Evolutionary conservation across 768 basidiomycete species (phyloP), one percentile per base, ranked within the genome.

Genomic region (Tricholoma furcatifolium): DNA sequence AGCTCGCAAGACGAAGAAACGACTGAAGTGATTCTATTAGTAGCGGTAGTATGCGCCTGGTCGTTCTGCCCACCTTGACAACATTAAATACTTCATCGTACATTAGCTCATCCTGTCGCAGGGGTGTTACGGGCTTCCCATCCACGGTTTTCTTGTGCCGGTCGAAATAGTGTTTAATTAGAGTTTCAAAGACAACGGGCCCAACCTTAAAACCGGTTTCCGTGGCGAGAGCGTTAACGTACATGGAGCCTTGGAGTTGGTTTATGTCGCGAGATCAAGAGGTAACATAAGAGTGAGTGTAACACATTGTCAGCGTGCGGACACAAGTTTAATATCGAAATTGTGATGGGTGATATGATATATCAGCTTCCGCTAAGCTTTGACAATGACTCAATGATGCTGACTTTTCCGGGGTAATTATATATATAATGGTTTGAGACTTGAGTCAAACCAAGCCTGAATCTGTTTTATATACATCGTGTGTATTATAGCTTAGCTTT

Each of bases 81-180:
- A 91, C 80, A 50, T 75, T 85, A 63, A 91, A 92, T 2, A 79
- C 87, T 62, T 90, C 82, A 55, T 93, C 87, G 61, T 91, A 94
- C 52, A 94, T 68, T 23, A 94, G 70, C 64, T 93, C 88, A 47
- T 91, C 85, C 61, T 84, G 78, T 60, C 81, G 74, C 51, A 90
- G 70, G 34, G 73, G 72, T 12, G 78, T 79, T 41, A 69, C 70
- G 3, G 75, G 72, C 43, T 67, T 68, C 17, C 73, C 67, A 35
- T 72, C 68, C 9, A 60, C 46, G 51, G 78, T 75, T 20, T 70
- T 72, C 67, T 74, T 82, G 43, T 82, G 66, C 12, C 83, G 79
- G 40, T 87, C 85, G 43, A 94, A 81, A 67, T 92, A 95, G 65
- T 94, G 92, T 65, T 87, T 88, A 62, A 93, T 76, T n/a, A 93